Conservation (phyloP, 2,329 filamentous ascomycete species). For the Colletotrichum sp. region DNA sequence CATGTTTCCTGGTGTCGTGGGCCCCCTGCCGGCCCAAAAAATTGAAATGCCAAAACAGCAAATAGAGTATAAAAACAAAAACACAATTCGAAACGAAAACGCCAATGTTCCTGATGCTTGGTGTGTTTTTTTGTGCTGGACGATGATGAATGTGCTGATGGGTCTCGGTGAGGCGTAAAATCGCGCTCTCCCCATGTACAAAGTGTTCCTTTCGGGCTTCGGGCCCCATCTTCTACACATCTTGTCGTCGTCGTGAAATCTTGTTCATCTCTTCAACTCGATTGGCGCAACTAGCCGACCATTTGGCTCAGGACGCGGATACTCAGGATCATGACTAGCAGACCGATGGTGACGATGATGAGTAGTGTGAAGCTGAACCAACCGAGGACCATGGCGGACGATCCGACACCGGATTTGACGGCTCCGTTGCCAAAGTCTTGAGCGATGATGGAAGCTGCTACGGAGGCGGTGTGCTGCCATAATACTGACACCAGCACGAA, state of each 20-base stretch:
- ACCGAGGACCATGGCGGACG: slow-evolving; percentile 92
- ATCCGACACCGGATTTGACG: slow-evolving; percentile 87
- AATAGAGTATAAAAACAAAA: not conserved
- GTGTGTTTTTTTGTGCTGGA: slow-evolving; percentile 1
- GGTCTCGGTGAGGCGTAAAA: not conserved
- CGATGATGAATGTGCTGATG: not conserved
- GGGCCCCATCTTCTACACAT: slow-evolving; percentile 3
- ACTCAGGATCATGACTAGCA: slow-evolving; percentile 96
- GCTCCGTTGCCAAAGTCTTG: slow-evolving; percentile 92
- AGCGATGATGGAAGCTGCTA: slow-evolving; percentile 91
- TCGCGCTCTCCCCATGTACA: not conserved
- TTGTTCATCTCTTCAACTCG: not conserved
- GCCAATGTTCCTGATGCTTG: slow-evolving; percentile 18
- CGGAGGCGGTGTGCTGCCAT: slow-evolving; percentile 95
- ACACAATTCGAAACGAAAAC: slow-evolving; percentile 8
- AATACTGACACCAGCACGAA: slow-evolving; percentile 77
- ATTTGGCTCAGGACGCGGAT: slow-evolving; percentile 78
- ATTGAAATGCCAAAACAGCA: not conserved
- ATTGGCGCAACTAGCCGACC: slow-evolving; percentile 29
- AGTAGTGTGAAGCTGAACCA: slow-evolving; percentile 96
- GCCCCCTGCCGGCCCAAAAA: slow-evolving; percentile 7
- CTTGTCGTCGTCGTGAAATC: not conserved
- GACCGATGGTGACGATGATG: slow-evolving; percentile 92
- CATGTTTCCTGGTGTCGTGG: not conserved
- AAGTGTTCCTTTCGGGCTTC: not conserved